Evolutionary conservation across 768 basidiomycete species (phyloP).

Genomic region (Jaapia argillacea): DNA sequence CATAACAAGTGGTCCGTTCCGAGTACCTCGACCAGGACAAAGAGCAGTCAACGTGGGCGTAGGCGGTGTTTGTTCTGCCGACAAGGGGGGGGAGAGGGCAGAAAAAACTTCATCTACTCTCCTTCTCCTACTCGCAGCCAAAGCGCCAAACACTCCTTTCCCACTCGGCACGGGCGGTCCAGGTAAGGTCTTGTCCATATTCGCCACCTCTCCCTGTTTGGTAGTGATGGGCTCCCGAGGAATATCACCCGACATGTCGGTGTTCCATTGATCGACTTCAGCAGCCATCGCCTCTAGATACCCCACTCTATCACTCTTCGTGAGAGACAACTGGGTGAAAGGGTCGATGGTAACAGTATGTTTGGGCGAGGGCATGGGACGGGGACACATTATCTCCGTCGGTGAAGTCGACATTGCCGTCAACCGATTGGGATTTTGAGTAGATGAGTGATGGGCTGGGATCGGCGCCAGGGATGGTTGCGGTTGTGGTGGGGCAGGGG

Average conservation of each 20-base stretch:
- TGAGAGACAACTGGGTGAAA: slow-evolving; percentile 24
- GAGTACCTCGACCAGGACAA: slow-evolving; percentile 16
- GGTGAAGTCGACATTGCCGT: slow-evolving; percentile 16
- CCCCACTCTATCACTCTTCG: slow-evolving; percentile 53
- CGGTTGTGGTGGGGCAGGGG: no score
- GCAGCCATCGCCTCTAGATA: slow-evolving; percentile 68
- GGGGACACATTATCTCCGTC: slow-evolving; percentile 42
- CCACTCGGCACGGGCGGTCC: slow-evolving; percentile 42
- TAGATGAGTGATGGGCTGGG: slow-evolving; percentile 2
- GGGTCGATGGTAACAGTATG: slow-evolving; percentile 37
- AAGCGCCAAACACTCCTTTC: slow-evolving; percentile 17
- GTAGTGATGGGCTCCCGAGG: no score
- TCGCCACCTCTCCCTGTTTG: slow-evolving; percentile 1
- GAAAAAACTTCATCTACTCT: slow-evolving; percentile 24
- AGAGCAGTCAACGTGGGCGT: slow-evolving; percentile 22
- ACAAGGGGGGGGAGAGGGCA: slow-evolving; percentile 4
- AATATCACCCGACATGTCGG: slow-evolving; percentile 25
- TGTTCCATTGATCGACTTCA: slow-evolving; percentile 27
- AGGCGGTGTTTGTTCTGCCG: slow-evolving; percentile 10
- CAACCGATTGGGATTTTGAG: slow-evolving; percentile 13
- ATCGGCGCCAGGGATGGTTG: no score
- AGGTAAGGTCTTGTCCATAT: slow-evolving; percentile 51
- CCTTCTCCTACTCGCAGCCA: slow-evolving; percentile 9
- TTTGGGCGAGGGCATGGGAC: slow-evolving; percentile 61
- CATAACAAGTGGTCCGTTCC: slow-evolving; percentile 2